Evolutionary conservation across 345 rosid genomes (phyloP), one percentile per base, ranked within the genome.

Genomic region (Camelina neglecta): DNA sequence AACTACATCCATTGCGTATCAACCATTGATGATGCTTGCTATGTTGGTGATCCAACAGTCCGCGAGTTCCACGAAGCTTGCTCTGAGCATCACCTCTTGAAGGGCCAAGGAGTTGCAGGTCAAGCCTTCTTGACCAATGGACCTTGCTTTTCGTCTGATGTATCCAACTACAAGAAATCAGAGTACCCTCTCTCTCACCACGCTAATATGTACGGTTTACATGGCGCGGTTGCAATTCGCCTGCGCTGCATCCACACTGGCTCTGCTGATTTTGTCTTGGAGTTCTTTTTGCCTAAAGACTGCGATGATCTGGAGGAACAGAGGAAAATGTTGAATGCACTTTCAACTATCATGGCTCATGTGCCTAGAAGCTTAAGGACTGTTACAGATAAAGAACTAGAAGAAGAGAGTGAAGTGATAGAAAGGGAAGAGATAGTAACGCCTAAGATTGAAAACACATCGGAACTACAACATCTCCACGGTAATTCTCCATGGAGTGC

Each of bases 151-250:
- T 83, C 86, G 1, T 57, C 88, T 16, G 91, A 95, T 75, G 85
- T 92, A 67, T 82, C 97, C 18, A 81, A 76, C 69, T 78, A 60
- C 26, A 74, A 80, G 41, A 92, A 86, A 80, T 80, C 89, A 0
- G 89, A 94, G 57, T 95, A 92, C 81, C 99, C 99, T 56, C 96
- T 95, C 41, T 86, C 97, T 68, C 99, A 95, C 82, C 96, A 89
- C n/a, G 99, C 99, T 24, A 88, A 81, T 67, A 86, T 95, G 86
- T 92, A 82, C 50, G 90, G 90, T 5, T 77, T 95, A 72, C 74
- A 80, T 69, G 97, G 92, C 0, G 91, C 92, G 31, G 97, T 92
- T 49, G 99, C 99, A 0, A 89, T 95, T 20, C 95, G 92, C 67
- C 69, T 95, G 58, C 84, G 97, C 59, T 85, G 92, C 72, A 79